These are phyloP conservation scores for Dictyostelium capitatum DNA, from an alignment of 78 protist genomes.

Conservation along the genomic window DNA sequence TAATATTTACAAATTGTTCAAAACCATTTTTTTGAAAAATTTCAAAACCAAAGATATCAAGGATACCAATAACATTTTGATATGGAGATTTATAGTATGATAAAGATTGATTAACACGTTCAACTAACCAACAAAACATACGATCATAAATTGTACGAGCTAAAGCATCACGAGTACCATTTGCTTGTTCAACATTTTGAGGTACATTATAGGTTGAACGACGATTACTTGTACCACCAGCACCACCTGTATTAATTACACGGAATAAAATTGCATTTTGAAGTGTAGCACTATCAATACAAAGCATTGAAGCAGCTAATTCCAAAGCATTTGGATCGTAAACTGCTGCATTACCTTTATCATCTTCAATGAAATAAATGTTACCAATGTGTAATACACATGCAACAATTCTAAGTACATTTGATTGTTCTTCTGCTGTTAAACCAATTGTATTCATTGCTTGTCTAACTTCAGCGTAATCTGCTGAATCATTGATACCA, in stretches of 20 bases:
- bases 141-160: slow-evolving; percentile 91
- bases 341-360: slow-evolving; percentile 83
- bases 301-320: slow-evolving; percentile 73
- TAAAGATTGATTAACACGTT: slow-evolving; percentile 82
- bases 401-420: slow-evolving; percentile 65
- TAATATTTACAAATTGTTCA: slow-evolving; percentile 96
- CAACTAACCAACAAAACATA: slow-evolving; percentile 91
- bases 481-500: slow-evolving; percentile 79
- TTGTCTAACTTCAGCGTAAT: slow-evolving; percentile 63
- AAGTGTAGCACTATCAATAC: slow-evolving; percentile 77
- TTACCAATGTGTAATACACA: slow-evolving; percentile 88
- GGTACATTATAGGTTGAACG: slow-evolving; percentile 84
- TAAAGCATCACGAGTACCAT: slow-evolving; percentile 91
- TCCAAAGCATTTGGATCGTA: slow-evolving; percentile 80
- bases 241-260: slow-evolving; percentile 80
- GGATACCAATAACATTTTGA: slow-evolving; percentile 84
- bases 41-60: slow-evolving; percentile 96
- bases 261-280: slow-evolving; percentile 81
- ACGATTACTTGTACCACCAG: slow-evolving; percentile 82
- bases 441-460: slow-evolving; percentile 84
- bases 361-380: slow-evolving; percentile 86
- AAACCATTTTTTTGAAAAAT: slow-evolving; percentile 92
- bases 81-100: slow-evolving; percentile 67
- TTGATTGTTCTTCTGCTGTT: slow-evolving; percentile 62
- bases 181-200: slow-evolving; percentile 88